Evolutionary conservation across 768 basidiomycete genomes (phyloP).

Genomic region (Krasilnikovozyma curviuscula): DNA sequence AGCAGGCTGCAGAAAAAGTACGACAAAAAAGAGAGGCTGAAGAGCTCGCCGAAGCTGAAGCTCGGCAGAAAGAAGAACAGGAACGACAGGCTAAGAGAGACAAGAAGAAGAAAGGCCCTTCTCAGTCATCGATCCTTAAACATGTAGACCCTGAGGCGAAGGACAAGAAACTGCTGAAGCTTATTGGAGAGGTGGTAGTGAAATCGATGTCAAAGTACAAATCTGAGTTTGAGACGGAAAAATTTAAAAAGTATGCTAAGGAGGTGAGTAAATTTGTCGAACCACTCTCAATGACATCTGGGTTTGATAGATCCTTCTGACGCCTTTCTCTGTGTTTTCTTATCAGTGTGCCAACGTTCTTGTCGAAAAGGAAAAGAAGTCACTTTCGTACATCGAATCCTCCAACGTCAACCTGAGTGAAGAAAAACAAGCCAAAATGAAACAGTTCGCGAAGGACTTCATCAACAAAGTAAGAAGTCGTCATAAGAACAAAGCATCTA

Average conservation of each 20-base stretch:
- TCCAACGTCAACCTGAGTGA: conserved; percentile 51
- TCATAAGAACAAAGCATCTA: background rate
- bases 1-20: background rate
- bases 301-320: conserved; percentile 1
- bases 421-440: conserved; percentile 75
- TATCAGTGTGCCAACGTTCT: conserved; percentile 62
- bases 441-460: conserved; percentile 81
- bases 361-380: conserved; percentile 90
- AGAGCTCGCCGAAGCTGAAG: conserved; percentile 7
- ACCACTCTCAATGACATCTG: background rate
- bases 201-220: conserved; percentile 80
- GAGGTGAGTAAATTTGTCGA: conserved; percentile 39
- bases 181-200: conserved; percentile 78
- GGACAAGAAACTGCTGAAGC: conserved; percentile 63
- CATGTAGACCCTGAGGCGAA: no score
- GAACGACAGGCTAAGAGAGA: conserved; percentile 10
- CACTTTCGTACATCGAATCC: conserved; percentile 47
- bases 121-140: no score
- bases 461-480: conserved; percentile 43
- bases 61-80: conserved; percentile 3
- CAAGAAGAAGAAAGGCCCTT: conserved; percentile 2
- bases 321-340: background rate
- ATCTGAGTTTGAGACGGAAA: conserved; percentile 46
- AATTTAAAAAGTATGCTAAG: conserved; percentile 87
- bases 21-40: background rate